These are phyloP conservation scores for Debaryomycetaceae sp. DNA, from an alignment of 1,139 yeast genomes.

Conservation along the genomic window DNA sequence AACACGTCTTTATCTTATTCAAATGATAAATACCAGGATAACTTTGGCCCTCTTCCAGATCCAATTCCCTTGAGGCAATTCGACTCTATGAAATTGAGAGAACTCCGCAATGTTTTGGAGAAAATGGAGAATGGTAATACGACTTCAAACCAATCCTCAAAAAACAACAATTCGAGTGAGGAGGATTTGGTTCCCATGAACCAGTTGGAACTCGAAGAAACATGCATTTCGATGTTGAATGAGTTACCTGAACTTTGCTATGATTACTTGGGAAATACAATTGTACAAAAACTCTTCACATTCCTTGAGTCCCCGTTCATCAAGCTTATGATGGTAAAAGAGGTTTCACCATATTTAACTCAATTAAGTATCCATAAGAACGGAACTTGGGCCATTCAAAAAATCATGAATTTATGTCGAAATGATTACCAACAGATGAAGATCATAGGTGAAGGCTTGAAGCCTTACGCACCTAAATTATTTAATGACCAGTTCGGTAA, in stretches of 20 bases:
- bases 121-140: constrained; percentile 24
- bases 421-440: constrained; percentile 61
- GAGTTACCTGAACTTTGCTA: constrained; percentile 90
- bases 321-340: constrained; percentile 77
- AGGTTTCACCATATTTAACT: constrained; percentile 75
- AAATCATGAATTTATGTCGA: constrained; percentile 74
- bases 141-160: constrained; percentile 4
- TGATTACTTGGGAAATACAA: constrained; percentile 93
- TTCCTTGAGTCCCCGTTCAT: constrained; percentile 61
- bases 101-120: constrained; percentile 55
- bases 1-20: constrained; percentile 29
- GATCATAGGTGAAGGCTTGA: constrained; percentile 65
- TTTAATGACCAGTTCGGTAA: constrained; percentile 96
- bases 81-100: constrained; percentile 79
- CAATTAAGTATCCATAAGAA: constrained; percentile 95
- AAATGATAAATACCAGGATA: constrained; percentile 35
- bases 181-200: constrained; percentile 17
- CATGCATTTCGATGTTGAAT: constrained; percentile 79
- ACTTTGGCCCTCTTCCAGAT: constrained; percentile 71
- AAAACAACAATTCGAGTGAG: constrained; percentile 7
- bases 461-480: constrained; percentile 79
- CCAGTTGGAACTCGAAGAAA: constrained; percentile 68
- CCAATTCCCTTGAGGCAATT: constrained; percentile 63
- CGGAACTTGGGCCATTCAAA: constrained; percentile 99
- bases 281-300: constrained; percentile 86